Evolutionary conservation across 139 green algal species (phyloP), one percentile per base, ranked within the genome.

Genomic region (Closterium sp.): DNA sequence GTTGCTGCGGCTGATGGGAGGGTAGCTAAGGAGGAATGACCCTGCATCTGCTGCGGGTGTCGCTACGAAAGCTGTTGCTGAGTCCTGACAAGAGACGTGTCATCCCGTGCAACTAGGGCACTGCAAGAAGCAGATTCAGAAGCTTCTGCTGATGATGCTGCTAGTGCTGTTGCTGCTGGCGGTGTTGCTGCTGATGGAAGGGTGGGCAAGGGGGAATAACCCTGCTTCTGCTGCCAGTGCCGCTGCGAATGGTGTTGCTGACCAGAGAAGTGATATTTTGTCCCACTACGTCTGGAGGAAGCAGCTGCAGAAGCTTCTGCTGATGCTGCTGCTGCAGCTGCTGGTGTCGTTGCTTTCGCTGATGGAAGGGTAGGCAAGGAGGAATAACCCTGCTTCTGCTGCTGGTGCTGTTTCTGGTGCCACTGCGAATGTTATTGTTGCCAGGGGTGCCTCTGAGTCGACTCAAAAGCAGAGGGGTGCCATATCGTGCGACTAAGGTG

Each of bases 191-290:
- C 62, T 79, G 62, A 79, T 79, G 62, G 62, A 27, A 79, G 62
- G 62, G 62, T 79, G 17, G 62, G 62, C 2, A 79, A 79, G 62
- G 11, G 27, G 62, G 17, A 79, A 4, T 79, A 24, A 70, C 17
- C 17, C 50, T 70, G 50, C 50, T 17, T 19, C 62, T 79, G 62
- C 62, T 79, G 62, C 62, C 0, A 27, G 17, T 84, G 42, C 70
- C 91, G 27, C 86, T 93, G 27, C 86, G 86, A 29, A 93, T 86
- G 19, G 22, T 93, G 31, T 27, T 93, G 31, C 86, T 93, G 19
- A 93, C 88, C 21, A 28, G 91, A 29, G 87, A 91, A 34, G 87
- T 93, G 32, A 92, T 89, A 1, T 17, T n/a, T 6, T 42, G 42
- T 13, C 2, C 91, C 1, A 90, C 91, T 28, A 62, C 29, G 29